Conservation (phyloP, 768 basidiomycete species). For the Termitomyces sp. region DNA sequence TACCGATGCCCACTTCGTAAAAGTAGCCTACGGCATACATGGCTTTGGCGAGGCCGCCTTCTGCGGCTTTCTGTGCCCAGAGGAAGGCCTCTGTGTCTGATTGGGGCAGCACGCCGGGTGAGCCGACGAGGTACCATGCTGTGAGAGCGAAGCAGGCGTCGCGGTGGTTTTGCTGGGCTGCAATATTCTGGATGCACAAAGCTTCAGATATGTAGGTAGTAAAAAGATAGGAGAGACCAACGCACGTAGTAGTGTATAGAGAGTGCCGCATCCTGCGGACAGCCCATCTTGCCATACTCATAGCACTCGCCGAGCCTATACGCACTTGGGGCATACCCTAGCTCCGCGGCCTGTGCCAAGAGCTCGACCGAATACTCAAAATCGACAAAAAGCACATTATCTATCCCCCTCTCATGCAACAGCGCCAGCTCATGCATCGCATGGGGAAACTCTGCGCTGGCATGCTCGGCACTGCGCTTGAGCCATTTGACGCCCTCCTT, state of each 20-base stretch:
- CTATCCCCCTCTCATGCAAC: conserved; percentile 94
- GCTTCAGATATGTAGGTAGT: conserved; percentile 5
- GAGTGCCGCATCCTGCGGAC: conserved; percentile 93
- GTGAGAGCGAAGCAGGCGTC: conserved; percentile 98
- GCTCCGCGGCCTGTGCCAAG: conserved; percentile 90
- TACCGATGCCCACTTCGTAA: conserved; percentile 60
- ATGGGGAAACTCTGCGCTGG: conserved; percentile 93
- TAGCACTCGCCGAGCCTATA: conserved; percentile 97
- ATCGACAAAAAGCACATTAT: conserved; percentile 96
- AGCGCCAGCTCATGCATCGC: conserved; percentile 92
- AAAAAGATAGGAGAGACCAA: conserved; percentile 15
- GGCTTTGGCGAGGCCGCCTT: conserved; percentile 87
- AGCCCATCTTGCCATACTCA: conserved; percentile 98
- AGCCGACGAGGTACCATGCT: conserved; percentile 99
- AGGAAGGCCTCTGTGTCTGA: conserved; percentile 97
- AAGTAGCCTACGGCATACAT: conserved; percentile 99
- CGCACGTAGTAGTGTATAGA: conserved; percentile 98
- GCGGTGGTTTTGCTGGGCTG: conserved; percentile 93
- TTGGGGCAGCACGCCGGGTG: conserved; percentile 94
- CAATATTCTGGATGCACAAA: conserved; percentile 72
- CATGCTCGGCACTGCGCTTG: conserved; percentile 92
- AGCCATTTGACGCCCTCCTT: conserved; percentile 99
- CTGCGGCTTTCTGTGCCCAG: conserved; percentile 96
- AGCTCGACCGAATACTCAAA: conserved; percentile 93
- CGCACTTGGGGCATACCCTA: conserved; percentile 95